These are phyloP conservation scores for Colletotrichum sp. DNA, from an alignment of 2,329 filamentous ascomycete species.

Conservation along the genomic window DNA sequence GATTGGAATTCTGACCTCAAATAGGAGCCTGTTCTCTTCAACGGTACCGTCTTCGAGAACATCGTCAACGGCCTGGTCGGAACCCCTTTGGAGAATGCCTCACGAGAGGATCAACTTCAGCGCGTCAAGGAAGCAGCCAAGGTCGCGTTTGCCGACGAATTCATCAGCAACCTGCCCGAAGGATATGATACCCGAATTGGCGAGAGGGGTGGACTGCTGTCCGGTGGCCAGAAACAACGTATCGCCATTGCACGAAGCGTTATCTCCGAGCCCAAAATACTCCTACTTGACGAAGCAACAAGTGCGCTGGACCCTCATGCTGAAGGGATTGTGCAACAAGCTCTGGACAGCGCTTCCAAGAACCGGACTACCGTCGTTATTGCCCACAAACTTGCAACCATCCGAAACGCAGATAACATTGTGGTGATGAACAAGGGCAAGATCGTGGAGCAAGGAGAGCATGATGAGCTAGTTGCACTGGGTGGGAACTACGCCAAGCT, in stretches of 20 bases:
- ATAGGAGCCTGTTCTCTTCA: slow-evolving; percentile 30
- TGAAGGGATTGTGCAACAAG: slow-evolving; percentile 56
- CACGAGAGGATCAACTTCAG: slow-evolving; percentile 30
- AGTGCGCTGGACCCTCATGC: slow-evolving; percentile 53
- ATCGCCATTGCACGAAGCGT: slow-evolving; percentile 70
- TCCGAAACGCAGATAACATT: slow-evolving; percentile 35
- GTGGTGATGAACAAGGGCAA: slow-evolving; percentile 34
- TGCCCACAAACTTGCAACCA: slow-evolving; percentile 57
- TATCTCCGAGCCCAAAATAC: slow-evolving; percentile 62
- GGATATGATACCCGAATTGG: slow-evolving; percentile 30
- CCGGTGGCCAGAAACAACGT: slow-evolving; percentile 69
- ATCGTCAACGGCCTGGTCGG: slow-evolving; percentile 27
- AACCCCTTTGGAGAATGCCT: background rate
- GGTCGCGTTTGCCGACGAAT: slow-evolving; percentile 28
- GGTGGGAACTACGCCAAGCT: slow-evolving; percentile 25
- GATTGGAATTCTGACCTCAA: slow-evolving; percentile 8
- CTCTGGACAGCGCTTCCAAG: slow-evolving; percentile 56
- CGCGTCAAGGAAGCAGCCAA: slow-evolving; percentile 39
- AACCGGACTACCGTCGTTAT: slow-evolving; percentile 69
- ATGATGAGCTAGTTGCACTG: slow-evolving; percentile 23
- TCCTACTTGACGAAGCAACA: slow-evolving; percentile 72
- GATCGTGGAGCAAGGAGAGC: slow-evolving; percentile 34
- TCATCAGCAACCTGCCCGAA: slow-evolving; percentile 26
- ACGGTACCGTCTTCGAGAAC: slow-evolving; percentile 27
- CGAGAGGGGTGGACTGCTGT: slow-evolving; percentile 25